Percentiles rank a stretch among this genome's conserved stretches.
Conservation (phyloP, 2,329 filamentous ascomycete species). For the Gyromitra esculenta region DNA sequence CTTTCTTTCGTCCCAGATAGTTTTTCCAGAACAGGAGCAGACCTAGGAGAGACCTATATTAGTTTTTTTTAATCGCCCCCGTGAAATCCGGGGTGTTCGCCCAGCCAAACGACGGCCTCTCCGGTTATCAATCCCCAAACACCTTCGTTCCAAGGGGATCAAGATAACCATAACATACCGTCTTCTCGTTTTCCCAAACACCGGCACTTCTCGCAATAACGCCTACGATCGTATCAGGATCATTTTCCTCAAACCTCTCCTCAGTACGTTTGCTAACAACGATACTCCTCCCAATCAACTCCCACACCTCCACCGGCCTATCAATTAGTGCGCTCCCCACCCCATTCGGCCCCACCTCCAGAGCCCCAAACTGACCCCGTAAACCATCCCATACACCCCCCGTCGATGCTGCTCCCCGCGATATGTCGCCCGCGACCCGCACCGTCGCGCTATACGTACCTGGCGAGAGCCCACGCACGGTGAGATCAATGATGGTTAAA, state of each 20-base stretch:
- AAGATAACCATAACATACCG: conserved; percentile 65
- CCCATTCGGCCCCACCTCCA: conserved; percentile 79
- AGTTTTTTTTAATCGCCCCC: background rate
- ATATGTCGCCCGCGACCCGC: conserved; percentile 86
- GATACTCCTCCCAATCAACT: conserved; percentile 92
- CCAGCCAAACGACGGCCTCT: too few species aligned
- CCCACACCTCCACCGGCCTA: conserved; percentile 87
- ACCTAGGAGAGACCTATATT: conserved; percentile 44
- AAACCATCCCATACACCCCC: conserved; percentile 80
- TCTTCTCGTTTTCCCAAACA: conserved; percentile 99
- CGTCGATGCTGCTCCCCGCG: conserved; percentile 80
- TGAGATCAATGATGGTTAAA: conserved; percentile 86
- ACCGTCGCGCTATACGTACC: conserved; percentile 87
- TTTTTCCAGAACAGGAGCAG: conserved; percentile 97
- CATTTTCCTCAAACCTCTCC: conserved; percentile 73
- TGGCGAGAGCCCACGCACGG: conserved; percentile 80
- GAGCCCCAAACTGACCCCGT: conserved; percentile 75
- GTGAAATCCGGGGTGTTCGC: too few species aligned
- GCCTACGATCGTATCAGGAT: conserved; percentile 85
- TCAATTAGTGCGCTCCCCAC: conserved; percentile 83
- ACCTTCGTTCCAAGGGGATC: background rate
- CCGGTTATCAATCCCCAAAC: background rate
- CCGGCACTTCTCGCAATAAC: conserved; percentile 95
- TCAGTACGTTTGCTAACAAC: conserved; percentile 76
- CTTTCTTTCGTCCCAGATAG: conserved; percentile 94